Base-by-base conservation (phyloP, 2,329 filamentous ascomycete genomes). In the Ceratocystis destructans region DNA sequence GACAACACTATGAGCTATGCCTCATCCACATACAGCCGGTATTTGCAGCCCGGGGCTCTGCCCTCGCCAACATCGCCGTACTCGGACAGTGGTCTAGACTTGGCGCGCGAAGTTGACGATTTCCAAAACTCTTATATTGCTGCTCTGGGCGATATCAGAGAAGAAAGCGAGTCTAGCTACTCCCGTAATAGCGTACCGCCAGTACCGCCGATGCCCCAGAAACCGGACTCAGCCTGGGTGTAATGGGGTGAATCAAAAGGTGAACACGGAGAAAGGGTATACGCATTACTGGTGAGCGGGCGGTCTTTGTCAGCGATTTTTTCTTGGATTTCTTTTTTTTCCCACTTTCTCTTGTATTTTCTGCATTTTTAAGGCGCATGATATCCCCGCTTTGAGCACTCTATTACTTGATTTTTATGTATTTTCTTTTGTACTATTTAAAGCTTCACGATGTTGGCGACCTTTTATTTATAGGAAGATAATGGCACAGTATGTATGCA, bases 51-150 rank as follows among this genome's bases (percentile, higher is more conserved):
- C 22, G 64, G 46, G 53, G 67, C 31, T 45, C 68, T 57, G 59
- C 67, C 33, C 62, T 68, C 62, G 50, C 68, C 67, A 53, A 64
- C 61, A 62, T 66, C 46, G 48, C 64, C 45, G 59, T 72, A 73
- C 33, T 72, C 71, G 64, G 44, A 71, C 65, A 45, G 69, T 67
- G 71, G 73, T 73, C 61, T 71, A 70, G 46, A 78, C 15, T 71
- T 79, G 61, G 76, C 76, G 0, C 73, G 77, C 5, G 77, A 78
- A 66, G 73, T 77, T 37, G 78, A 80, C 25, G 79, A 81, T 28
- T 80, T 79, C 66, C 74, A 76, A 5, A 74, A 76, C 5, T 75
- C 76, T 64, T 78, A 76, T 68, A 74, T 75, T 67, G 74, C 77
- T 1, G 77, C 75, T 1, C 72, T 82, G 41, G 69, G 77, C 74